Conservation (phyloP, 2,329 filamentous ascomycete species). For the Coccinonectria pachysandricola region DNA sequence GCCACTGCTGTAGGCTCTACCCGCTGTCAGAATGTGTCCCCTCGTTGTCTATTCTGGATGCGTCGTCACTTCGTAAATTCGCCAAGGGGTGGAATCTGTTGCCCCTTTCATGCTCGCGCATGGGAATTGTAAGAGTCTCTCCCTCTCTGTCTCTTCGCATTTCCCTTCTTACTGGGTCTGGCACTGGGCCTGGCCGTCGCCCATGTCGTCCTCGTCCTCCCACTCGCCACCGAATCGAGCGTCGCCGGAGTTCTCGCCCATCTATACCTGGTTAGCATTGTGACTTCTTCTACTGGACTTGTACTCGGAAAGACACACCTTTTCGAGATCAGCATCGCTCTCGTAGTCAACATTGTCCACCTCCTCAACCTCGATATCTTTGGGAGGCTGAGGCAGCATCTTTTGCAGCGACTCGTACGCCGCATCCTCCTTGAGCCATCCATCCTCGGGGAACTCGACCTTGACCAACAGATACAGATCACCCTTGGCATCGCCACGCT, state of each 20-base stretch:
- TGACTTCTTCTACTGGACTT: too few relatives aligned
- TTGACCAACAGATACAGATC: conserved; percentile 82
- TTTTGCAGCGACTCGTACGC: conserved; percentile 61
- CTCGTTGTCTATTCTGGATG: conserved; percentile 8
- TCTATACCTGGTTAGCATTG: too few relatives aligned
- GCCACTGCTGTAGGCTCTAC: too few relatives aligned
- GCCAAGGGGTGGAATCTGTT: too few relatives aligned
- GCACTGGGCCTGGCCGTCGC: conserved; percentile 57
- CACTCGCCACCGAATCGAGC: conserved; percentile 55
- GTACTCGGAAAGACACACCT: conserved; percentile 43
- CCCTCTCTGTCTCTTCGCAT: conserved; percentile 2
- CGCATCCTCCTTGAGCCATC: conserved; percentile 66
- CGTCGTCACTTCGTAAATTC: conserved; percentile 19
- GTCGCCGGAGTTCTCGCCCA: conserved; percentile 63
- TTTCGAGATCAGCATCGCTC: conserved; percentile 70
- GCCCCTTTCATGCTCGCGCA: too few relatives aligned
- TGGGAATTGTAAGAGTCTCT: too few relatives aligned
- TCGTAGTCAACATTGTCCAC: conserved; percentile 85
- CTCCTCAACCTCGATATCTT: conserved; percentile 58
- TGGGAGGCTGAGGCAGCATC: conserved; percentile 57
- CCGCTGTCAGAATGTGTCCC: not conserved
- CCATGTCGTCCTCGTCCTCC: conserved; percentile 64
- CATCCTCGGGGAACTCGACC: conserved; percentile 79
- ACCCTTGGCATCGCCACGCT: conserved; percentile 72
- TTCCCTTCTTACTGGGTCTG: conserved; percentile 51